phyloP scores from a whole-genome alignment of 352 stramenopile genomes.

The Hyaloperonospora arabidopsidis region DNA sequence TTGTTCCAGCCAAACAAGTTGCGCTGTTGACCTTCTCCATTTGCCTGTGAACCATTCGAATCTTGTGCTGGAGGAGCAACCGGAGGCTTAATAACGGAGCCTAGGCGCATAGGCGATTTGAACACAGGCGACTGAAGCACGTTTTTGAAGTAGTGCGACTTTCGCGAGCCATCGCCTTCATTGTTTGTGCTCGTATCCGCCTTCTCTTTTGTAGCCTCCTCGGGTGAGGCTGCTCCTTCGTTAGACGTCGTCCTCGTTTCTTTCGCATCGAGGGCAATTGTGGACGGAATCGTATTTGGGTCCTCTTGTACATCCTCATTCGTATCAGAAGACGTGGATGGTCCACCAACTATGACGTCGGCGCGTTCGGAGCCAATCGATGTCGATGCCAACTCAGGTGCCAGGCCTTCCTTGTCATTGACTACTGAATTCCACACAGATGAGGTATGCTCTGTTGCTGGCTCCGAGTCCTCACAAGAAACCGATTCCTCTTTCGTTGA shows the following conservation, averaged over 20 bases:
- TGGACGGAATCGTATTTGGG: constrained; percentile 3
- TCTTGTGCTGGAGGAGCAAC: constrained; percentile 29
- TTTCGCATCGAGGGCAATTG: constrained; percentile 10
- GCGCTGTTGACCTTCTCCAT: constrained; percentile 27
- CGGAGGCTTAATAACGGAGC: constrained; percentile 63
- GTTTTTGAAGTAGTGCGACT: constrained; percentile 83
- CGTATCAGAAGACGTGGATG: constrained; percentile 4
- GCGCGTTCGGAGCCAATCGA: not conserved
- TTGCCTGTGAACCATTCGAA: constrained; percentile 18
- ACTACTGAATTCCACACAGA: constrained; percentile 8
- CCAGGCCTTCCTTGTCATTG: constrained; percentile 9
- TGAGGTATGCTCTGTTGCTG: constrained; percentile 7
- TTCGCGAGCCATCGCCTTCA: constrained; percentile 36
- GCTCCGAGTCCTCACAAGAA: constrained; percentile 7
- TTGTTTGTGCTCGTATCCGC: constrained; percentile 14
- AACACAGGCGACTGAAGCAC: constrained; percentile 80
- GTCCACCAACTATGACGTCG: constrained; percentile 4
- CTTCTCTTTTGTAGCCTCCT: constrained; percentile 28
- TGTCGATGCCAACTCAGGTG: constrained; percentile 5
- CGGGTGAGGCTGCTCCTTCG: constrained; percentile 9
- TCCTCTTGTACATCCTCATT: constrained; percentile 9
- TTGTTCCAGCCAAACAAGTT: constrained; percentile 74
- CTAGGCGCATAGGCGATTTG: constrained; percentile 66
- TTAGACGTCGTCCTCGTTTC: constrained; percentile 9
- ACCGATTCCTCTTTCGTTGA: constrained; percentile 11